Conservation (phyloP, 2,329 filamentous ascomycete genomes). For the Alternaria ethzedia region DNA sequence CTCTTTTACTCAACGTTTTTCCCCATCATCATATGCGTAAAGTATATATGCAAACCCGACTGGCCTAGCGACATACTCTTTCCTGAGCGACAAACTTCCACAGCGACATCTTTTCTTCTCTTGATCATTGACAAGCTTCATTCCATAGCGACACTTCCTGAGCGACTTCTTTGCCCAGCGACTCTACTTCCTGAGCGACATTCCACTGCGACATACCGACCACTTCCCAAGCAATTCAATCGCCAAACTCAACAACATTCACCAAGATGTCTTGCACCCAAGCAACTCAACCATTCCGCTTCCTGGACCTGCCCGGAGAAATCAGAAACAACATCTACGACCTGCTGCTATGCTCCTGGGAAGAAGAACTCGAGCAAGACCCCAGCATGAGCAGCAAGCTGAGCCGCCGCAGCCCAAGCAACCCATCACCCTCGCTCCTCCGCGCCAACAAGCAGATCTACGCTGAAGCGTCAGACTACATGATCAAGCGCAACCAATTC, state of each 20-base stretch:
- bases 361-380: constrained; percentile 25
- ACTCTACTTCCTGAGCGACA: constrained; percentile 11
- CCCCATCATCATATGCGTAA: constrained; percentile 15
- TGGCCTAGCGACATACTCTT: constrained; percentile 9
- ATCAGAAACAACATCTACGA: constrained; percentile 36
- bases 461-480: constrained; percentile 35
- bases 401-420: constrained; percentile 25
- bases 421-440: constrained; percentile 27
- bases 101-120: constrained; percentile 14
- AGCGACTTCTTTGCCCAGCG: constrained; percentile 18
- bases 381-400: constrained; percentile 20
- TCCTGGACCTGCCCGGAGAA: constrained; percentile 35
- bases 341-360: constrained; percentile 34
- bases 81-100: constrained; percentile 25
- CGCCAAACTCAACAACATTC: background rate
- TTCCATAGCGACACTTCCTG: constrained; percentile 25
- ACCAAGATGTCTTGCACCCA: constrained; percentile 22
- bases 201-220: constrained; percentile 1
- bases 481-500: constrained; percentile 37
- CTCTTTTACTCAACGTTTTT: constrained; percentile 13
- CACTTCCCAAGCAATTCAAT: background rate
- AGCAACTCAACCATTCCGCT: constrained; percentile 27
- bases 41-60: constrained; percentile 26
- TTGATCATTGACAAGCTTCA: constrained; percentile 8
- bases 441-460: constrained; percentile 37